These are phyloP conservation scores for Pugionium cornutum DNA, from an alignment of 345 rosid species.

Conservation along the genomic window DNA sequence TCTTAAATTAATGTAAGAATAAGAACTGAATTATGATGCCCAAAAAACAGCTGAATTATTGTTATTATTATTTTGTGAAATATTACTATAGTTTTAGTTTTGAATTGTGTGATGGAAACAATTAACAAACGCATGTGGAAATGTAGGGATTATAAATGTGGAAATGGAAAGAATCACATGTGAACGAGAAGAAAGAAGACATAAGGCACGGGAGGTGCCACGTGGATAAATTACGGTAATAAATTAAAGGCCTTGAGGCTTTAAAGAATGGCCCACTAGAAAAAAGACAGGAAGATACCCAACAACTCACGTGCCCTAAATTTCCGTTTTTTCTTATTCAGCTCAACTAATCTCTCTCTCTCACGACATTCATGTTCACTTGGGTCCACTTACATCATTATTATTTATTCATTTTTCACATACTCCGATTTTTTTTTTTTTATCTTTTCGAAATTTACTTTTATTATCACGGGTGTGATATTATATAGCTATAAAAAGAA, in stretches of 20 bases:
- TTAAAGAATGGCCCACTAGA: constrained; percentile 11
- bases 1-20: background rate
- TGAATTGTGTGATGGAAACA: constrained; percentile 24
- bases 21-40: no score
- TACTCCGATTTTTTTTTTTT: background rate
- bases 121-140: constrained; percentile 39
- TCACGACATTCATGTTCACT: constrained; percentile 44
- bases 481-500: background rate
- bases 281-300: constrained; percentile 31
- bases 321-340: constrained; percentile 1
- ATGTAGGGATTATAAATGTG: constrained; percentile 14
- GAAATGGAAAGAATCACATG: constrained; percentile 30
- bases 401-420: constrained; percentile 27
- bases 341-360: constrained; percentile 33
- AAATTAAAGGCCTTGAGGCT: constrained; percentile 19
- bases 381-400: constrained; percentile 17
- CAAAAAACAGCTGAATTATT: background rate
- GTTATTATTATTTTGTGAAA: background rate
- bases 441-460: background rate
- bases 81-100: background rate
- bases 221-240: constrained; percentile 31
- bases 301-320: constrained; percentile 40
- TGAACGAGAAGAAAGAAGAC: constrained; percentile 29
- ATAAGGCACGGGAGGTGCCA: constrained; percentile 38
- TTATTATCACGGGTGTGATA: constrained; percentile 22